Evolutionary conservation across 2,329 filamentous ascomycete genomes (phyloP), one percentile per base, ranked within the genome.

Genomic region (Claviceps sp.): DNA sequence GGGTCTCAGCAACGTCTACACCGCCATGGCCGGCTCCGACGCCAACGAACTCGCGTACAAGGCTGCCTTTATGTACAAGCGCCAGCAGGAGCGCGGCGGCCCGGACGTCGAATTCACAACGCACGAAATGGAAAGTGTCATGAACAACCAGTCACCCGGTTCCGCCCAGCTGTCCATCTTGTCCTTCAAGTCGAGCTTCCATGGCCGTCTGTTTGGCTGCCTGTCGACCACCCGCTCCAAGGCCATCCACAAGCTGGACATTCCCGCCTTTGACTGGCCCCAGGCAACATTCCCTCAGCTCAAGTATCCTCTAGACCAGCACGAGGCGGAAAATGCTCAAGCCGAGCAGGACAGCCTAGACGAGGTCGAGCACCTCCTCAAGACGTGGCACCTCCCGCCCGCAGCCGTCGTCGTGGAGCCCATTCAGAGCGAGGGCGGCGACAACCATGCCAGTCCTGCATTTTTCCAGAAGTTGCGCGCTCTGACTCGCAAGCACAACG

Each of bases 11-110:
- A 86, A 95, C 69, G 88, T 95, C 60, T 95, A 95, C 72, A 95
- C 89, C 18, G 88, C 85, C 58, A 85, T 88, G 75, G 81, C 88
- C 51, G 89, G 89, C 55, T 94, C 88, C 20, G 89, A 95, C 63
- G 89, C 89, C 69, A 95, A 95, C 72, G 90, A 95, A 73, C 86
- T 87, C 37, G 90, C 90, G 44, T 95, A 88, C 79, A 95, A 95
- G 73, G 89, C 89, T 8, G 89, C 90, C 48, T 95, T 95, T 73
- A 95, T 95, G 84, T 94, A 85, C 78, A 84, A 85, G 63, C 82
- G 86, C 48, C 86, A 88, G 68, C 77, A 82, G 57, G 81, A 93
- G 70, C 86, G 90, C 55, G 88, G 88, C 58, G 88, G 88, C 7
- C 73, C 80, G 46, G 68, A 84, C 40, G 85, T 84, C 52, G 86